Conservation (phyloP, 106 monocot species). For the Dactylorhiza incarnata region DNA sequence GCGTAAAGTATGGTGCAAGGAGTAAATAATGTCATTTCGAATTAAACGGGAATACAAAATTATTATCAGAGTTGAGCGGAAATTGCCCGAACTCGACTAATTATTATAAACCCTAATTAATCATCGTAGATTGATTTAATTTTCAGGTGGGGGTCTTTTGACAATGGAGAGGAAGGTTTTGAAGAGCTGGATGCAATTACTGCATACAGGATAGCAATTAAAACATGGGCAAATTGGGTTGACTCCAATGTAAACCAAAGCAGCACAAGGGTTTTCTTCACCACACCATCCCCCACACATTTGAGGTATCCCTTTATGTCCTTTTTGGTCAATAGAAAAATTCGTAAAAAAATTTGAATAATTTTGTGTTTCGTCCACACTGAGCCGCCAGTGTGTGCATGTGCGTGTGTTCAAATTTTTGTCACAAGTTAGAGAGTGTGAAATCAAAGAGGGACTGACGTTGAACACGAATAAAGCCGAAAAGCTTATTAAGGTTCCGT, state of each 20-base stretch:
- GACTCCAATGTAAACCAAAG: conserved; percentile 40
- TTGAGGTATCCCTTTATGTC: conserved; percentile 34
- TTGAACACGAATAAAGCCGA: no score
- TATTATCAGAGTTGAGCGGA: no score
- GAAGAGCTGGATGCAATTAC: conserved; percentile 44
- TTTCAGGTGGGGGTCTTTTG: conserved; percentile 60
- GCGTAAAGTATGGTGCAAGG: no score
- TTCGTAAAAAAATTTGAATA: no score
- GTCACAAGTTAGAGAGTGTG: background rate
- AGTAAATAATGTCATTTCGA: no score
- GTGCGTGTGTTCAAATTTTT: background rate
- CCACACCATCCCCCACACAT: conserved; percentile 65
- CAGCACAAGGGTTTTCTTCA: conserved; percentile 63
- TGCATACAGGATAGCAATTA: conserved; percentile 48
- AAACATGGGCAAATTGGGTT: conserved; percentile 79
- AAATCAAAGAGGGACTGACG: background rate
- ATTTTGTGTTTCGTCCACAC: no score
- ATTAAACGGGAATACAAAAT: no score
- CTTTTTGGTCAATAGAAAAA: no score
- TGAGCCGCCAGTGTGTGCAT: no score
- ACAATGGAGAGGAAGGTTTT: conserved; percentile 44
- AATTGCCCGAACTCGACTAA: no score
- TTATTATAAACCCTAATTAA: background rate
- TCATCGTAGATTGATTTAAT: background rate
- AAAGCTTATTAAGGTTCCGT: no score